A percentile compares a stretch with the other conserved stretches of the same genome.
phyloP scores from a whole-genome alignment of 345 rosid species.

The Sapria himalayana region DNA sequence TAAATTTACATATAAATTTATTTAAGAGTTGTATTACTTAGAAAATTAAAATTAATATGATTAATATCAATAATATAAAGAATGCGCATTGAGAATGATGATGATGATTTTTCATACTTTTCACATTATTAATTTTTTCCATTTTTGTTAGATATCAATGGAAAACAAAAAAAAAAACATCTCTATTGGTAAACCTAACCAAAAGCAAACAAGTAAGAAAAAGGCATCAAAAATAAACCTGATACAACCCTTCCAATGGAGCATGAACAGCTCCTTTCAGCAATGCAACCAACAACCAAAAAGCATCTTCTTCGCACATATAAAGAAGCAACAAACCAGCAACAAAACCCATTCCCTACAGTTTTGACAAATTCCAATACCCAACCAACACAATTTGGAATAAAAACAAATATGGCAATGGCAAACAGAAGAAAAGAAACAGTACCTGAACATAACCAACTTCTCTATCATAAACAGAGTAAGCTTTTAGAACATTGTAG shows the following conservation, averaged over 20 bases:
- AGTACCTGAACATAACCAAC: conserved; percentile 95
- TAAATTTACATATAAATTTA: too few species aligned
- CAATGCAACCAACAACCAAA: conserved; percentile 91
- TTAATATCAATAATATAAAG: too few species aligned
- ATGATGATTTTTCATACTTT: too few species aligned
- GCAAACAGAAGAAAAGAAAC: neutral
- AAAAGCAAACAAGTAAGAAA: neutral
- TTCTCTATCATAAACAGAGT: conserved; percentile 85
- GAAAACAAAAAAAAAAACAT: too few species aligned
- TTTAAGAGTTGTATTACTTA: too few species aligned
- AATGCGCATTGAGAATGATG: too few species aligned
- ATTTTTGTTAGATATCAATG: too few species aligned
- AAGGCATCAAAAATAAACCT: conserved; percentile 34
- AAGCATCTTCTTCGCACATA: conserved; percentile 97
- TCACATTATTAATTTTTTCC: too few species aligned
- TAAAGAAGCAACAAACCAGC: conserved; percentile 86
- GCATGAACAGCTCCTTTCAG: conserved; percentile 94
- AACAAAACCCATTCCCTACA: conserved; percentile 91
- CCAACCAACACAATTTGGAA: too few species aligned
- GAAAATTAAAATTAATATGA: too few species aligned
- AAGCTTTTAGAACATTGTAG: conserved; percentile 88
- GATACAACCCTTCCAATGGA: conserved; percentile 94
- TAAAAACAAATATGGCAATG: conserved; percentile 4
- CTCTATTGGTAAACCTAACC: too few species aligned
- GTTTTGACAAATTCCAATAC: conserved; percentile 8